Conservation (phyloP, 1,284 basidiomycete genomes). For the Cystobasidium sp. region DNA sequence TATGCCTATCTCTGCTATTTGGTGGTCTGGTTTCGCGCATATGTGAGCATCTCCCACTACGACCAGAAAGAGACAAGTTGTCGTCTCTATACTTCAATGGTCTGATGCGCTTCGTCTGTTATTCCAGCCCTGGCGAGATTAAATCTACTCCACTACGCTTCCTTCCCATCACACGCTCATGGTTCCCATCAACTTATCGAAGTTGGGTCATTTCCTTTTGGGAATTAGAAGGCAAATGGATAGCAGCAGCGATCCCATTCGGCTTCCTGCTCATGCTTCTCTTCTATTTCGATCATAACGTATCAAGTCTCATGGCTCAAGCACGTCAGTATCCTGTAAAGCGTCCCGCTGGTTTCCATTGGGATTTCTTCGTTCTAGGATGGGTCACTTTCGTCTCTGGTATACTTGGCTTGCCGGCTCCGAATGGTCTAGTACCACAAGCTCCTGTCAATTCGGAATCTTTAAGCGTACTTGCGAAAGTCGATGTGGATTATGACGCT, state of each 20-base stretch:
- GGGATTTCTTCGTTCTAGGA: conserved; percentile 84
- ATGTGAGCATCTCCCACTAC: conserved; percentile 49
- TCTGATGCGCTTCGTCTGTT: neutral
- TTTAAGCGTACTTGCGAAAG: conserved; percentile 72
- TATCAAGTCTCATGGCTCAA: conserved; percentile 81
- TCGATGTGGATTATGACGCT: conserved; percentile 44
- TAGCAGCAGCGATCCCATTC: conserved; percentile 72
- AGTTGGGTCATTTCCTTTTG: conserved; percentile 88
- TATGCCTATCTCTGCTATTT: conserved; percentile 57
- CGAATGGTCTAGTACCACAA: conserved; percentile 94
- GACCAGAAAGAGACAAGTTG: neutral
- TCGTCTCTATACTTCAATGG: too few relatives aligned
- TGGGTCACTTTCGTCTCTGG: conserved; percentile 91
- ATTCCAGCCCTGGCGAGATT: conserved; percentile 51
- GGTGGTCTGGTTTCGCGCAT: conserved; percentile 60
- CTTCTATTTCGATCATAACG: conserved; percentile 58
- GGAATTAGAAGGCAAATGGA: conserved; percentile 86
- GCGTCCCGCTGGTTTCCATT: conserved; percentile 93
- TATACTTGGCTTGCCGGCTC: conserved; percentile 85
- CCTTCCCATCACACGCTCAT: conserved; percentile 49
- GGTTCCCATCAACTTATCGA: conserved; percentile 49
- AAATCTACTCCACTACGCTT: conserved; percentile 48
- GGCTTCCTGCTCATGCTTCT: conserved; percentile 55
- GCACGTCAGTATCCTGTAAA: conserved; percentile 84
- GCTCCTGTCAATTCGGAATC: conserved; percentile 92